phyloP scores from a whole-genome alignment of 139 green algal species.

The Coelastrella sp. region DNA sequence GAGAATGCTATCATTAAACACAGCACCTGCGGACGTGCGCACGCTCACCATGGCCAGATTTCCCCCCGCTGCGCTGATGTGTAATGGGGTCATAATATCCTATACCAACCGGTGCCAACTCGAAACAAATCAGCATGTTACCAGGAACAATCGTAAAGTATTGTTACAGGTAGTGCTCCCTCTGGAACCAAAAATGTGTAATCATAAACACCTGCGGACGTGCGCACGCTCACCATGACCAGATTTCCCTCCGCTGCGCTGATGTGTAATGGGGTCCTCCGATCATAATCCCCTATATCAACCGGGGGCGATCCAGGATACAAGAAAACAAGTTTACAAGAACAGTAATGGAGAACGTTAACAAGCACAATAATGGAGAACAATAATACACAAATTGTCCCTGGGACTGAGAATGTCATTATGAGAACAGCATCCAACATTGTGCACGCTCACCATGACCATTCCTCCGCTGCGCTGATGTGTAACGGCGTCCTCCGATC shows the following conservation, averaged over 20 bases:
- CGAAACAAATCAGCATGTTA: too few relatives aligned
- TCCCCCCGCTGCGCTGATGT: conserved; percentile 75
- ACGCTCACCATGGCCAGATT: conserved; percentile 49
- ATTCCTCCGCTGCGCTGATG: conserved; percentile 73
- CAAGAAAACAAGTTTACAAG: too few relatives aligned
- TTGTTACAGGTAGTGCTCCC: too few relatives aligned
- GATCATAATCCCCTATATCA: conserved; percentile 73
- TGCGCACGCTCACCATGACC: conserved; percentile 44
- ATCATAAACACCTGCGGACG: background rate
- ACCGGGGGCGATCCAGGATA: too few relatives aligned
- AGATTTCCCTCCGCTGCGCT: conserved; percentile 72
- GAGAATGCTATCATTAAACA: too few relatives aligned
- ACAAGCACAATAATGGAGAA: too few relatives aligned
- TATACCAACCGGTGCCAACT: conserved; percentile 54
- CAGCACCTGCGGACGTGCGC: background rate
- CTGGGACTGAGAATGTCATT: background rate
- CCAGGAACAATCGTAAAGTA: too few relatives aligned
- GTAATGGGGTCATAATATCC: conserved; percentile 74
- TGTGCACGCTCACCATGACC: conserved; percentile 45
- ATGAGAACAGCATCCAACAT: background rate
- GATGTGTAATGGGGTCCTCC: conserved; percentile 76
- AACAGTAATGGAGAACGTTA: too few relatives aligned
- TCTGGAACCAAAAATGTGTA: too few relatives aligned
- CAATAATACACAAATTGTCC: too few relatives aligned
- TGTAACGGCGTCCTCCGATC: conserved; percentile 77